Evolutionary conservation across 164 flowering plant species (phyloP).

Genomic region (Annona squamosa): DNA sequence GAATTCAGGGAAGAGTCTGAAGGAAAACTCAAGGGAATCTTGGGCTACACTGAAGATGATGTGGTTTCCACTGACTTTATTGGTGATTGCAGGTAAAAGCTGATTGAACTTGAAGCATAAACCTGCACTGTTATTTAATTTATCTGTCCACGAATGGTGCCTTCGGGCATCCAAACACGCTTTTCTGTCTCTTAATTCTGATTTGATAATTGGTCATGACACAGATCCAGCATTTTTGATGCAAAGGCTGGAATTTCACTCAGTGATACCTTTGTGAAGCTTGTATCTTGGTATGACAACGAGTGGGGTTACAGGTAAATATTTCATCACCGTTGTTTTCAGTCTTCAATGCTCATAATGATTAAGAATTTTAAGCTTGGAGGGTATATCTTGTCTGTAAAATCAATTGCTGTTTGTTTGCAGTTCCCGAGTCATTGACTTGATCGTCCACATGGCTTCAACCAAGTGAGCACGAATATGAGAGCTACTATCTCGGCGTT

Average conservation of each 20-base stretch:
- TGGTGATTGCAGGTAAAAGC: constrained; percentile 70
- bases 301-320: constrained; percentile 89
- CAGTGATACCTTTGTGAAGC: constrained; percentile 63
- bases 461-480: neutral
- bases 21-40: constrained; percentile 73
- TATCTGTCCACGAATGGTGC: neutral
- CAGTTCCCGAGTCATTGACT: constrained; percentile 13
- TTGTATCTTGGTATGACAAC: constrained; percentile 92
- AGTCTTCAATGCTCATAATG: neutral
- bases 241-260: constrained; percentile 97
- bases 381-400: neutral
- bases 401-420: neutral
- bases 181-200: neutral
- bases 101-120: neutral
- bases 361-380: neutral
- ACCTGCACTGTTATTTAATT: no score
- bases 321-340: neutral
- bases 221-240: constrained; percentile 93
- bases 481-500: neutral
- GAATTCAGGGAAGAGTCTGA: constrained; percentile 66
- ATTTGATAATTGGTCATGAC: neutral
- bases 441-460: constrained; percentile 17
- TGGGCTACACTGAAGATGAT: constrained; percentile 91
- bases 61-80: constrained; percentile 86
- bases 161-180: no score